Evolutionary conservation across 1,284 basidiomycete genomes (phyloP).

Genomic region (Nidula niveotomentosa): DNA sequence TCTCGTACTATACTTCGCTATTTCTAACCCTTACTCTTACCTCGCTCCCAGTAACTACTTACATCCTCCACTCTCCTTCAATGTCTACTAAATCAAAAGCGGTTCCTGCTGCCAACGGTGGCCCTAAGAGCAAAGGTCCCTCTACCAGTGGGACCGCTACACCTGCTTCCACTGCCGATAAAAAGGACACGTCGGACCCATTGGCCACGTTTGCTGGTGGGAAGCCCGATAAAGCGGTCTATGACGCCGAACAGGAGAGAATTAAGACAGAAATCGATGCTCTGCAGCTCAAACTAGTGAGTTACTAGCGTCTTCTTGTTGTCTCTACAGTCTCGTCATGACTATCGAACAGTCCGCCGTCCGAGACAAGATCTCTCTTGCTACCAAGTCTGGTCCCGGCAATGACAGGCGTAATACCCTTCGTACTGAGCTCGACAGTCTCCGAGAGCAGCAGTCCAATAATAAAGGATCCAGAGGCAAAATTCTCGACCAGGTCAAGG

Average conservation of each 20-base stretch:
- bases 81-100: constrained; percentile 58
- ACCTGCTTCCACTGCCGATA: constrained; percentile 38
- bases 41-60: not conserved
- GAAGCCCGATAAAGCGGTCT: constrained; percentile 80
- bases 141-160: constrained; percentile 49
- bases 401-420: constrained; percentile 78
- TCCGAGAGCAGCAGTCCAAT: constrained; percentile 81
- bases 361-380: constrained; percentile 75
- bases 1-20: no score
- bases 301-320: constrained; percentile 26
- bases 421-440: constrained; percentile 78
- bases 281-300: constrained; percentile 77
- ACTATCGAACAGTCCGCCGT: constrained; percentile 59
- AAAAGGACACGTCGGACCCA: constrained; percentile 44
- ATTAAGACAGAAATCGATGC: constrained; percentile 84
- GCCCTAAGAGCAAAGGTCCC: constrained; percentile 36
- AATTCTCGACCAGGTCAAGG: constrained; percentile 82
- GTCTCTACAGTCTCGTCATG: not conserved
- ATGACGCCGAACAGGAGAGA: constrained; percentile 82
- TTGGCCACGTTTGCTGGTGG: constrained; percentile 37
- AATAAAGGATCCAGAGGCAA: constrained; percentile 79
- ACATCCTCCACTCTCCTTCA: constrained; percentile 23
- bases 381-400: constrained; percentile 56
- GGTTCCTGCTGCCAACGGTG: constrained; percentile 40
- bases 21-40: not conserved